These are phyloP conservation scores for Ophidiomyces ophidiicola DNA, from an alignment of 2,329 filamentous ascomycete species.

Conservation along the genomic window DNA sequence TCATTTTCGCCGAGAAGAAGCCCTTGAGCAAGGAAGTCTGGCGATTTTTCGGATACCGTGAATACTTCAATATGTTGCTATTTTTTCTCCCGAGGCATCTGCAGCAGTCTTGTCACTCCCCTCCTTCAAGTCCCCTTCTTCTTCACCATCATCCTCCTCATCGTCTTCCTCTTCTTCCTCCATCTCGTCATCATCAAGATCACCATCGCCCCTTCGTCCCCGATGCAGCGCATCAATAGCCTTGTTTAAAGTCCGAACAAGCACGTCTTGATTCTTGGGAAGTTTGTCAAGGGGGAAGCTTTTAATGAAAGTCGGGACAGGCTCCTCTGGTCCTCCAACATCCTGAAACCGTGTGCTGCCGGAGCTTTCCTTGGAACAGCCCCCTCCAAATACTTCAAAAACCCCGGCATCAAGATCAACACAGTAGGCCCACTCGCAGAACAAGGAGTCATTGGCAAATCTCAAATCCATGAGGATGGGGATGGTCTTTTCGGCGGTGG, in stretches of 20 bases:
- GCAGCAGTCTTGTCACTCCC: no score
- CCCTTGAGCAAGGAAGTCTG: no score
- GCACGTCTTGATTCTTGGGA: neutral
- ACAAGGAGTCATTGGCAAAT: slow-evolving; percentile 17
- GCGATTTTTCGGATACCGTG: no score
- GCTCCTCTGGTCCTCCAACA: slow-evolving; percentile 10
- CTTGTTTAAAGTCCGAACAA: neutral
- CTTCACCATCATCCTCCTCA: neutral
- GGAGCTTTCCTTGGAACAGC: slow-evolving; percentile 3
- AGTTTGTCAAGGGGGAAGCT: slow-evolving; percentile 7
- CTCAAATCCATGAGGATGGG: slow-evolving; percentile 15
- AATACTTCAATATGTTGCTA: no score
- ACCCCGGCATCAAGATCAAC: slow-evolving; percentile 19
- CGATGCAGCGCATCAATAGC: neutral
- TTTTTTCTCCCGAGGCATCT: neutral
- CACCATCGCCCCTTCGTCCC: neutral
- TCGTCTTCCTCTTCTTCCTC: neutral
- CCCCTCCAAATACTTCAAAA: slow-evolving; percentile 14
- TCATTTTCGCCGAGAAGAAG: no score
- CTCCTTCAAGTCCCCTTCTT: neutral
- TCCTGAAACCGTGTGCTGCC: slow-evolving; percentile 12
- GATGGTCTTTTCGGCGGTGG: slow-evolving; percentile 13
- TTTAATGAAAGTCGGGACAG: slow-evolving; percentile 13
- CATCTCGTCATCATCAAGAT: neutral
- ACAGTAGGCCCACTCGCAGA: slow-evolving; percentile 22